Conservation (phyloP, 257 asterid species). For the Nicotiana tabacum region DNA sequence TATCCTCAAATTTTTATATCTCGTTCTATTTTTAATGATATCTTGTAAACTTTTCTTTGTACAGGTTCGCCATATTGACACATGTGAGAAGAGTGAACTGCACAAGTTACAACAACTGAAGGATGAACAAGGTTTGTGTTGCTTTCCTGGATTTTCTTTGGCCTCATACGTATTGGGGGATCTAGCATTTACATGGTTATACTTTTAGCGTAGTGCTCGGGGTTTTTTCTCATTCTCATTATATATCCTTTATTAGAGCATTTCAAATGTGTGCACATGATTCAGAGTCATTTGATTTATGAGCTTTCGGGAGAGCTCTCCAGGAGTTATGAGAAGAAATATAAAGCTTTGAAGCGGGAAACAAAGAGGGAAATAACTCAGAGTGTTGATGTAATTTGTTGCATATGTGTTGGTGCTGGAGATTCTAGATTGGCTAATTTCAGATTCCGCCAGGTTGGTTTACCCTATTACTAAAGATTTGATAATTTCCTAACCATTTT, state of each 20-base stretch:
- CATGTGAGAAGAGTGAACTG: conserved; percentile 84
- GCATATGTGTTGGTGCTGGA: conserved; percentile 99
- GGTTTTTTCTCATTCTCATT: background rate
- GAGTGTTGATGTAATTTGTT: conserved; percentile 99
- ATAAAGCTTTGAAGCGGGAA: conserved; percentile 85
- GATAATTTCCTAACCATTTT: background rate
- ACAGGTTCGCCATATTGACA: conserved; percentile 96
- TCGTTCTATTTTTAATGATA: background rate
- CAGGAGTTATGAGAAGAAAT: conserved; percentile 94
- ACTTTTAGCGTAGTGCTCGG: background rate
- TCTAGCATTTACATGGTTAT: background rate
- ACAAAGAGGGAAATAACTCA: conserved; percentile 98
- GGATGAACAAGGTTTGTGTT: conserved; percentile 84
- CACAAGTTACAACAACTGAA: conserved; percentile 87
- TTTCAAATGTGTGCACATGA: background rate
- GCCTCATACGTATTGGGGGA: background rate
- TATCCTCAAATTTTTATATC: background rate
- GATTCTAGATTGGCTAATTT: conserved; percentile 95
- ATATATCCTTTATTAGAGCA: background rate
- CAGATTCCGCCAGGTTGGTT: conserved; percentile 83
- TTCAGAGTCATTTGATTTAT: background rate
- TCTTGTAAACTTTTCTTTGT: background rate
- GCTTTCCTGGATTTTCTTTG: background rate
- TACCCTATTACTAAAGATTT: background rate
- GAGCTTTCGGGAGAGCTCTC: conserved; percentile 77